These are phyloP conservation scores for Gentiana macrophylla DNA, from an alignment of 257 asterid genomes.

Conservation along the genomic window DNA sequence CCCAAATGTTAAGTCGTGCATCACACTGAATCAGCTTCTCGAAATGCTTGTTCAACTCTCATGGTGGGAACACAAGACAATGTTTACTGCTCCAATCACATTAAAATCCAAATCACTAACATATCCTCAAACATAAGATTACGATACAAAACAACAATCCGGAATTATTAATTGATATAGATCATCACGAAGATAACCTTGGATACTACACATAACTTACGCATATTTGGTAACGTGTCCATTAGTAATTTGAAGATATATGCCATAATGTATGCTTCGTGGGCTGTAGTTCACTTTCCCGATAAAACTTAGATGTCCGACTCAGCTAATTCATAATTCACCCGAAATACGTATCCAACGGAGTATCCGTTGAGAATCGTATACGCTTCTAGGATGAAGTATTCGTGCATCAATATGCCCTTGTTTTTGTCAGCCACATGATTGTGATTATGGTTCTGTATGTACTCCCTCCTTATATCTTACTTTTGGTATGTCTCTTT, in stretches of 20 bases:
- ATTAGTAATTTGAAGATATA: conserved; percentile 57
- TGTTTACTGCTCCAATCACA: conserved; percentile 47
- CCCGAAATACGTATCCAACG: conserved; percentile 31
- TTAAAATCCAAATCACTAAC: conserved; percentile 7
- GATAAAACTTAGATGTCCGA: conserved; percentile 56
- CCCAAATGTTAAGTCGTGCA: conserved; percentile 48
- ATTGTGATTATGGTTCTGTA: no score
- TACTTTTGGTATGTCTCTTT: no score
- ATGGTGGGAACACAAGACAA: conserved; percentile 54
- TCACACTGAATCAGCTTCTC: conserved; percentile 81
- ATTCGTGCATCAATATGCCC: no score
- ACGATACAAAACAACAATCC: background rate
- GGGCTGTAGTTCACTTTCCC: conserved; percentile 85
- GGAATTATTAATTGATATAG: background rate
- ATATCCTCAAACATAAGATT: background rate
- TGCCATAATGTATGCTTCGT: conserved; percentile 89
- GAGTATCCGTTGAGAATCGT: conserved; percentile 5
- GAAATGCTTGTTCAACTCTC: conserved; percentile 59
- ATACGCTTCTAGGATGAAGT: no score
- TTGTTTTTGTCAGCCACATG: no score
- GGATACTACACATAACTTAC: conserved; percentile 20
- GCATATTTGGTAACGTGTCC: conserved; percentile 65
- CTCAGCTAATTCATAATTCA: conserved; percentile 39
- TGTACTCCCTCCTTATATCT: conserved; percentile 16
- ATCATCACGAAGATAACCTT: background rate